Percentiles rank a stretch among this genome's conserved stretches.
Conservation (phyloP, 2,329 filamentous ascomycete genomes). For the Aspergillus fumigatiaffinis region DNA sequence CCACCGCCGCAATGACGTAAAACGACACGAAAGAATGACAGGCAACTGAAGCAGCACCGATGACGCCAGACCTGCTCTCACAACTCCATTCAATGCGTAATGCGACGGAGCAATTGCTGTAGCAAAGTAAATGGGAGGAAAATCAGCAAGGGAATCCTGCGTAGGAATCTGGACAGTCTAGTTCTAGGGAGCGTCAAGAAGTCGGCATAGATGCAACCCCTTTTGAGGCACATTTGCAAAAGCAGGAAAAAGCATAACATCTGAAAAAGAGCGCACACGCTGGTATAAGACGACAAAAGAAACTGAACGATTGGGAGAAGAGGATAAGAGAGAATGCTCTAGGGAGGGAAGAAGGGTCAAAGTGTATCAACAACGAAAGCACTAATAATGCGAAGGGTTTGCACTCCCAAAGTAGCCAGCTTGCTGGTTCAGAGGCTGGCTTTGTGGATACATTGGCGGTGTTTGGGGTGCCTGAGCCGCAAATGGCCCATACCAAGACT, state of each 20-base stretch:
- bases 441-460: slow-evolving; percentile 24
- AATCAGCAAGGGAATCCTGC: slow-evolving; percentile 3
- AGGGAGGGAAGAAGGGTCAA: background rate
- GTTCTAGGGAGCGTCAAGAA: background rate
- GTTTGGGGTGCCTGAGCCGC: slow-evolving; percentile 20
- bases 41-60: slow-evolving; percentile 11
- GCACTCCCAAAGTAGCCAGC: slow-evolving; percentile 21
- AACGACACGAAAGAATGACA: slow-evolving; percentile 3
- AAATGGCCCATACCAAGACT: slow-evolving; percentile 31
- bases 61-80: slow-evolving; percentile 19
- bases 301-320: background rate
- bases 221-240: slow-evolving; percentile 2
- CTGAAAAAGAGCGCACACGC: background rate
- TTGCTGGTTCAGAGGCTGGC: slow-evolving; percentile 25
- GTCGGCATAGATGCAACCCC: background rate
- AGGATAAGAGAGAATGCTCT: slow-evolving; percentile 2
- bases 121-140: slow-evolving; percentile 2
- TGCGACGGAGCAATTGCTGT: slow-evolving; percentile 13
- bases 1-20: background rate
- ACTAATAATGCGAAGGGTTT: slow-evolving; percentile 21
- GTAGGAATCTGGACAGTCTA: background rate
- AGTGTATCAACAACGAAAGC: background rate
- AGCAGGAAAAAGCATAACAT: slow-evolving; percentile 1
- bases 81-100: slow-evolving; percentile 28
- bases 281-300: slow-evolving; percentile 1